Conservation (phyloP, 352 stramenopile species). For the Phytophthora boehmeriae region DNA sequence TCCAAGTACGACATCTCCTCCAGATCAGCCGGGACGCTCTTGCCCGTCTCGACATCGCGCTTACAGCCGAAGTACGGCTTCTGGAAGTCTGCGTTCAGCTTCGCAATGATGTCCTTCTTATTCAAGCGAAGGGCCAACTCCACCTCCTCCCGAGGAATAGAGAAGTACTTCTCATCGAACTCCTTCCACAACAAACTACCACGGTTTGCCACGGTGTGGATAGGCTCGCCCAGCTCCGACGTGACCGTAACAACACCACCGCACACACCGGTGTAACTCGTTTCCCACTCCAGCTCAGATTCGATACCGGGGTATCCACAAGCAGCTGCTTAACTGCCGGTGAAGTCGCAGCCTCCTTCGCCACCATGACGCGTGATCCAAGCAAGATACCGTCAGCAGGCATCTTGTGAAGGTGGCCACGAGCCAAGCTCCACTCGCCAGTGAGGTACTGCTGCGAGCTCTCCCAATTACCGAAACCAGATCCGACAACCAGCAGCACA, state of each 20-base stretch:
- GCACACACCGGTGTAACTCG: slow-evolving; percentile 68
- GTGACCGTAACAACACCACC: slow-evolving; percentile 84
- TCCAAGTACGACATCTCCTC: slow-evolving; percentile 89
- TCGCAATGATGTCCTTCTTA: slow-evolving; percentile 80
- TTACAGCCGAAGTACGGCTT: slow-evolving; percentile 90
- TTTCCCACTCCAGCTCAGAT: slow-evolving; percentile 79
- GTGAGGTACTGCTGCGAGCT: slow-evolving; percentile 82
- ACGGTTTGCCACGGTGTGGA: slow-evolving; percentile 87
- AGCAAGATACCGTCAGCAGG: slow-evolving; percentile 84
- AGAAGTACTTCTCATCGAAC: slow-evolving; percentile 90
- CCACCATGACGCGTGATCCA: slow-evolving; percentile 86
- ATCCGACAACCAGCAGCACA: slow-evolving; percentile 86
- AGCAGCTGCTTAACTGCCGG: slow-evolving; percentile 86
- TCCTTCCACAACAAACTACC: slow-evolving; percentile 80
- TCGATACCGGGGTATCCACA: slow-evolving; percentile 79
- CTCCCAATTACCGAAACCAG: slow-evolving; percentile 87
- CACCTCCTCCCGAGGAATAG: slow-evolving; percentile 71
- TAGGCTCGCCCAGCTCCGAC: slow-evolving; percentile 85
- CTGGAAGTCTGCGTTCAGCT: slow-evolving; percentile 88
- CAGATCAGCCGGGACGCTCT: slow-evolving; percentile 54
- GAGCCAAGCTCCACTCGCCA: slow-evolving; percentile 78
- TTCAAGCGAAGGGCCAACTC: slow-evolving; percentile 67
- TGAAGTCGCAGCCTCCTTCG: slow-evolving; percentile 86
- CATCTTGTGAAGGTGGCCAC: slow-evolving; percentile 66
- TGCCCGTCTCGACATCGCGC: slow-evolving; percentile 39